Conservation (phyloP, 495 filamentous ascomycete species). For the Trichoderma virens region DNA sequence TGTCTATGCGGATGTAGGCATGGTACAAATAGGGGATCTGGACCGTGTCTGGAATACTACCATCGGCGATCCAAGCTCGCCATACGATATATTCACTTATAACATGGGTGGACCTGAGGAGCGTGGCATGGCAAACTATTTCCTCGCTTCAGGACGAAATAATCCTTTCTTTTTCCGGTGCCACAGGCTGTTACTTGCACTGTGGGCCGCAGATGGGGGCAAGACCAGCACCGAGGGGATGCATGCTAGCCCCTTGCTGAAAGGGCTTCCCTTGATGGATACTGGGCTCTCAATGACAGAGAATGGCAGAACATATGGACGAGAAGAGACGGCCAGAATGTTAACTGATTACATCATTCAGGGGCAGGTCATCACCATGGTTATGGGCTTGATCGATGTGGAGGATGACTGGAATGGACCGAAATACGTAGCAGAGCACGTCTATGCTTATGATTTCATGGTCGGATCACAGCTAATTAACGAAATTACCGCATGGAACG, state of each 20-base stretch:
- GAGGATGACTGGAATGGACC: slow-evolving; percentile 48
- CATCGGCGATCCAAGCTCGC: slow-evolving; percentile 36
- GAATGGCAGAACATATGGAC: slow-evolving; percentile 11
- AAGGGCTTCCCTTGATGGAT: slow-evolving; percentile 30
- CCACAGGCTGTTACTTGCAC: slow-evolving; percentile 39
- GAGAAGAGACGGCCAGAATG: slow-evolving; percentile 28
- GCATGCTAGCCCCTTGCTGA: slow-evolving; percentile 39
- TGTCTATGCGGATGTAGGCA: slow-evolving; percentile 47
- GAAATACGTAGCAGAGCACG: slow-evolving; percentile 34
- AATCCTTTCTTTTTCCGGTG: slow-evolving; percentile 43
- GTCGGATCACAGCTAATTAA: slow-evolving; percentile 45
- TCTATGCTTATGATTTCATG: slow-evolving; percentile 44
- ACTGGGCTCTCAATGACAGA: slow-evolving; percentile 17
- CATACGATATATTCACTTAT: slow-evolving; percentile 40
- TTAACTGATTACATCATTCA: slow-evolving; percentile 49
- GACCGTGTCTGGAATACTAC: slow-evolving; percentile 42
- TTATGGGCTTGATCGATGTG: slow-evolving; percentile 44
- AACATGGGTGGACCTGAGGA: slow-evolving; percentile 27
- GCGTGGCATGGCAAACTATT: slow-evolving; percentile 41
- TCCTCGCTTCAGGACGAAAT: slow-evolving; percentile 29
- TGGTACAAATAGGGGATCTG: slow-evolving; percentile 49
- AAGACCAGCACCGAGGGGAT: slow-evolving; percentile 45
- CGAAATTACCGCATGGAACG: slow-evolving; percentile 42
- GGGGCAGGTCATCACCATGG: slow-evolving; percentile 39
- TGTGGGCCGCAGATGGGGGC: slow-evolving; percentile 43